Percentiles rank a stretch among this genome's conserved stretches.
phyloP scores from a whole-genome alignment of 306 rosid species.

The Vigna nakashimae region DNA sequence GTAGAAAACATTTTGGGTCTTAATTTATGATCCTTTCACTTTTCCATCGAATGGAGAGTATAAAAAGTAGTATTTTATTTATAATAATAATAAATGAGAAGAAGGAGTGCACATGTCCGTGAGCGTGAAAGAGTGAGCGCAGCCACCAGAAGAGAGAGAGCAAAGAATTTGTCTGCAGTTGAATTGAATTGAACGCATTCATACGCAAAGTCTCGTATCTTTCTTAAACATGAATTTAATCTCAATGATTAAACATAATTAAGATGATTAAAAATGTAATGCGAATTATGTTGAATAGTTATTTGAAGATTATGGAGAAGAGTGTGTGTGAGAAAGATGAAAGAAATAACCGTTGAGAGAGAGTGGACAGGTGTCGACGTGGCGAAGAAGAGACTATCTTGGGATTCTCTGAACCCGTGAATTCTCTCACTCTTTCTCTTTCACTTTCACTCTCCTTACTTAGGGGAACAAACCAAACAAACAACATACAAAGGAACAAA shows the following conservation, averaged over 20 bases:
- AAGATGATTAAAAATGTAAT: not conserved
- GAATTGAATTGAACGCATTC: constrained; percentile 7
- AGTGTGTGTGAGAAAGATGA: not conserved
- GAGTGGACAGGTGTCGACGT: constrained; percentile 57
- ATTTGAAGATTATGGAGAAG: not conserved
- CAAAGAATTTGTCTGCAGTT: constrained; percentile 38
- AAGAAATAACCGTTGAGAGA: constrained; percentile 67
- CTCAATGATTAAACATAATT: not conserved
- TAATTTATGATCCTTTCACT: too few relatives aligned
- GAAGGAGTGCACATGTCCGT: constrained; percentile 32
- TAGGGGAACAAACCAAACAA: not conserved
- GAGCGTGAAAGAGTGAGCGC: not conserved
- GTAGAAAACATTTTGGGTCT: too few relatives aligned
- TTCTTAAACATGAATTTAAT: not conserved
- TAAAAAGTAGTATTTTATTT: too few relatives aligned
- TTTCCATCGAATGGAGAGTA: too few relatives aligned
- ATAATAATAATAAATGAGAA: not conserved
- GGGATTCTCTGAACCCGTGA: constrained; percentile 67
- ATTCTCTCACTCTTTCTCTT: constrained; percentile 20
- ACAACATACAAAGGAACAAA: not conserved
- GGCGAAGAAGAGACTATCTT: constrained; percentile 51
- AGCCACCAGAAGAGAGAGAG: not conserved
- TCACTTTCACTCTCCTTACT: constrained; percentile 20
- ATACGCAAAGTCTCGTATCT: constrained; percentile 27
- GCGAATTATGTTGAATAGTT: too few relatives aligned